Evolutionary conservation across 169 alveolate genomes (phyloP).

Genomic region (Plasmodium billcollinsi): DNA sequence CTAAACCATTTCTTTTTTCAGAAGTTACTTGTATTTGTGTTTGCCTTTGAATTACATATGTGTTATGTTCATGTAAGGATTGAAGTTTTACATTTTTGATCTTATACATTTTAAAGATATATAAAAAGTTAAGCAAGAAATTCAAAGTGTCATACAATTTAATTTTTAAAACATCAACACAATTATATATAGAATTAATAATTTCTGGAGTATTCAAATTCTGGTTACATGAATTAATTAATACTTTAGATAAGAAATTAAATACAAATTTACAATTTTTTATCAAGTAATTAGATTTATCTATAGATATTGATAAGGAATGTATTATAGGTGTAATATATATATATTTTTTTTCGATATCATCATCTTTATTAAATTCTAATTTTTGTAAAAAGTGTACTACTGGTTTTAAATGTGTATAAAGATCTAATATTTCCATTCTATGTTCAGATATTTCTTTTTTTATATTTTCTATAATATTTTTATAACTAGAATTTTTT

Average conservation of each 20-base stretch:
- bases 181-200: constrained; percentile 65
- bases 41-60: neutral
- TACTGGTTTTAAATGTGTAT: constrained; percentile 67
- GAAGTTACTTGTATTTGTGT: neutral
- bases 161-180: constrained; percentile 49
- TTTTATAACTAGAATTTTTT: constrained; percentile 70
- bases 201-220: constrained; percentile 66
- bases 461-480: constrained; percentile 63
- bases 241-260: constrained; percentile 50
- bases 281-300: constrained; percentile 42
- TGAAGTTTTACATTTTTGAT: constrained; percentile 24
- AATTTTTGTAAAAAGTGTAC: constrained; percentile 67
- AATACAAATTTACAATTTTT: constrained; percentile 71
- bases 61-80: constrained; percentile 3
- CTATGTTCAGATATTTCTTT: constrained; percentile 38
- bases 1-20: neutral
- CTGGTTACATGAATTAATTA: constrained; percentile 56
- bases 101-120: constrained; percentile 44
- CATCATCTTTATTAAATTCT: constrained; percentile 37
- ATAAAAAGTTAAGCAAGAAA: constrained; percentile 42
- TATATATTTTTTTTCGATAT: constrained; percentile 34
- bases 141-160: constrained; percentile 47
- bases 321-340: constrained; percentile 52
- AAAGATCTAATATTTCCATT: constrained; percentile 43
- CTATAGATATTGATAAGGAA: constrained; percentile 57